A percentile compares a stretch with the other conserved stretches of the same genome.
phyloP scores from a whole-genome alignment of 2,329 filamentous ascomycete species.

The Huntiella decipiens region DNA sequence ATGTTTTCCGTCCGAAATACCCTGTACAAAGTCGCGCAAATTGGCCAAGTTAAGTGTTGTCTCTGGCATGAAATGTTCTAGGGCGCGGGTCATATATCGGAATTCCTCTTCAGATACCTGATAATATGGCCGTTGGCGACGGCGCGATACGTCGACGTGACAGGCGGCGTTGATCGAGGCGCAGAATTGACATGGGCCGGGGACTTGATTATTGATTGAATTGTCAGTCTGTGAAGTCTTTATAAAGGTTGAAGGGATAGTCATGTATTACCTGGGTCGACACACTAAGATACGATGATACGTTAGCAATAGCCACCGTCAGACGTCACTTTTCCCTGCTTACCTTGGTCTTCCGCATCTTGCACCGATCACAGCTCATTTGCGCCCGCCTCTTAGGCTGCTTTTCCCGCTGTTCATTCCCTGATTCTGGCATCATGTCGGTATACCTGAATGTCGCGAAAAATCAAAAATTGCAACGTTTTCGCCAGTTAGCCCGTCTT shows the following conservation, averaged over 20 bases:
- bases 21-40: slow-evolving; percentile 11
- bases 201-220: slow-evolving; percentile 11
- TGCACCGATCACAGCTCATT: slow-evolving; percentile 18
- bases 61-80: slow-evolving; percentile 16
- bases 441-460: neutral
- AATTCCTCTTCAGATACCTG: slow-evolving; percentile 17
- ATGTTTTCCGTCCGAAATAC: neutral
- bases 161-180: slow-evolving; percentile 15
- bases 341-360: slow-evolving; percentile 17
- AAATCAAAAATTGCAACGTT: too few relatives aligned
- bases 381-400: slow-evolving; percentile 14
- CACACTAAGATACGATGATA: slow-evolving; percentile 7
- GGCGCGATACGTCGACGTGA: slow-evolving; percentile 16
- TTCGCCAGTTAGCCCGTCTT: too few relatives aligned
- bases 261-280: slow-evolving; percentile 9
- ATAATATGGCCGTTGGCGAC: slow-evolving; percentile 17
- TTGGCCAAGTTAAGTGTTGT: slow-evolving; percentile 14
- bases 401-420: slow-evolving; percentile 3
- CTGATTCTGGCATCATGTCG: neutral
- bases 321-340: slow-evolving; percentile 7
- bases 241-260: too few relatives aligned
- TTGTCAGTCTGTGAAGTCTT: neutral
- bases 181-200: slow-evolving; percentile 16
- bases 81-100: slow-evolving; percentile 16
- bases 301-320: slow-evolving; percentile 9